Evolutionary conservation across 768 basidiomycete genomes (phyloP).

Genomic region (Mycena capillaripes): DNA sequence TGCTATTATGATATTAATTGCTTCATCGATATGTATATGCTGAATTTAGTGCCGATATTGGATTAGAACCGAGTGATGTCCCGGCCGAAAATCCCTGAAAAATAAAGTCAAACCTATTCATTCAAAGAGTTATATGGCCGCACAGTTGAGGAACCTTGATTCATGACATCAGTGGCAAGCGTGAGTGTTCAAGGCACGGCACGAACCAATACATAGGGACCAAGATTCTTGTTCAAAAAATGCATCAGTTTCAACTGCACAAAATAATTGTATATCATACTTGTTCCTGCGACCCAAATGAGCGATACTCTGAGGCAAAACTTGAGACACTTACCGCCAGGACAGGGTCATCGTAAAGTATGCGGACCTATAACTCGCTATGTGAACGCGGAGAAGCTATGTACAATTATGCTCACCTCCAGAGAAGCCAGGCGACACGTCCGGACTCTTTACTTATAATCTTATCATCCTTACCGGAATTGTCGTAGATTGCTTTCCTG

Average conservation of each 20-base stretch:
- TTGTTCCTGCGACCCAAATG: slow-evolving; percentile 28
- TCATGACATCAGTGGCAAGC: slow-evolving; percentile 11
- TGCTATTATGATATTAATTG: slow-evolving; percentile 13
- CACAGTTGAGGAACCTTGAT: slow-evolving; percentile 78
- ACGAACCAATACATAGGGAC: slow-evolving; percentile 77
- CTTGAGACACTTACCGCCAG: slow-evolving; percentile 49
- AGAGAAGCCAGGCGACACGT: slow-evolving; percentile 81
- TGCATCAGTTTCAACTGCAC: slow-evolving; percentile 25
- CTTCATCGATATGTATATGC: neutral
- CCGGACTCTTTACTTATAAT: slow-evolving; percentile 74
- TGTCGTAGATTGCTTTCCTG: slow-evolving; percentile 86
- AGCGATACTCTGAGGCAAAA: neutral
- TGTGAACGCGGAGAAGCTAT: neutral
- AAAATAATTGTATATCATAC: slow-evolving; percentile 24
- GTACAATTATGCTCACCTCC: slow-evolving; percentile 57
- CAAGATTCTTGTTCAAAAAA: slow-evolving; percentile 60
- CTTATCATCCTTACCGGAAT: slow-evolving; percentile 63
- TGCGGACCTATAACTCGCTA: slow-evolving; percentile 57
- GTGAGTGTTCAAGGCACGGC: slow-evolving; percentile 24
- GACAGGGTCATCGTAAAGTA: slow-evolving; percentile 87
- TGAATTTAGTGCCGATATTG: neutral
- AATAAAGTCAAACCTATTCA: slow-evolving; percentile 23
- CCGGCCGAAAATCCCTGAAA: slow-evolving; percentile 79
- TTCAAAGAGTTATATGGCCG: slow-evolving; percentile 26
- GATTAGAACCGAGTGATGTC: slow-evolving; percentile 78